Conservation (phyloP, 306 rosid genomes). For the Rubus idaeus region DNA sequence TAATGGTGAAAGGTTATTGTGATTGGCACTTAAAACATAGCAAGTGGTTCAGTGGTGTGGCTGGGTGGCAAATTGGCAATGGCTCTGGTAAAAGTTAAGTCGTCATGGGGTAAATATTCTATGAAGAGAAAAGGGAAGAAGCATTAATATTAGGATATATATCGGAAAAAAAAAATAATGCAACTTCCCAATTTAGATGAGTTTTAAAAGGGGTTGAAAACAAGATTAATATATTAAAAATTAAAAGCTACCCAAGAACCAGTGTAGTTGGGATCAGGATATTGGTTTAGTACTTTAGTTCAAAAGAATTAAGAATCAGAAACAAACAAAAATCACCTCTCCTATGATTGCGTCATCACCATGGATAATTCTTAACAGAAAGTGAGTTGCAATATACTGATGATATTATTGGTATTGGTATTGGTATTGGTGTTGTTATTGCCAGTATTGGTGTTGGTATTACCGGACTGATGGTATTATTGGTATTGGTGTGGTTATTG, state of each 20-base stretch:
- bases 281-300: not conserved
- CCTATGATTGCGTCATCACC: not conserved
- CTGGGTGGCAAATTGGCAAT: not conserved
- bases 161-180: not conserved
- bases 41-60: not conserved
- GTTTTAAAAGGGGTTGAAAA: too few species aligned
- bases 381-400: not conserved
- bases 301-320: not conserved
- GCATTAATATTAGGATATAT: not conserved
- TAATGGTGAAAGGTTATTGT: not conserved
- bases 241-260: not conserved
- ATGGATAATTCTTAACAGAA: not conserved
- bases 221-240: not conserved
- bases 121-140: not conserved
- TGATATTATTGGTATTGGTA: not conserved
- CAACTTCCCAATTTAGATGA: not conserved
- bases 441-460: not conserved
- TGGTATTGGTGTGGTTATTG: not conserved
- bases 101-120: not conserved
- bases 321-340: not conserved
- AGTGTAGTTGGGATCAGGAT: not conserved
- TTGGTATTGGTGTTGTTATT: not conserved
- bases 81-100: not conserved
- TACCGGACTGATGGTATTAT: not conserved
- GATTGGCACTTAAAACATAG: not conserved